Conservation (phyloP, 2,329 filamentous ascomycete species). For the Arthrobotrys entomopaga region DNA sequence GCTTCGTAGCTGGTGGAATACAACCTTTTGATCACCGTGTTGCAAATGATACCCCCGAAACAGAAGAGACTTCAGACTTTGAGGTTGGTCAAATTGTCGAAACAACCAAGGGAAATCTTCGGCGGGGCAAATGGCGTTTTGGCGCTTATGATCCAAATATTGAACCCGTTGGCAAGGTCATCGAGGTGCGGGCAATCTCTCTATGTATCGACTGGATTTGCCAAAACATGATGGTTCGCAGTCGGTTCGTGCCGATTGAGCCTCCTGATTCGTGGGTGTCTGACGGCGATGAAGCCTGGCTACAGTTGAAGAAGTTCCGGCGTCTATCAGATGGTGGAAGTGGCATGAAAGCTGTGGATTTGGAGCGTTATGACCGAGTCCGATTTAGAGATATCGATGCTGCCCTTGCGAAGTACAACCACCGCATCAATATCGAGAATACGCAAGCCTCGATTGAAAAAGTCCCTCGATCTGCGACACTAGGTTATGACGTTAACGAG, state of each 20-base stretch:
- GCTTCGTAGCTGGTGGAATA: constrained; percentile 18
- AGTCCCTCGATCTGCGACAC: constrained; percentile 65
- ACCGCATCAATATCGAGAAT: constrained; percentile 58
- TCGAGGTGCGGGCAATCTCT: constrained; percentile 65
- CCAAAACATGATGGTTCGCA: constrained; percentile 61
- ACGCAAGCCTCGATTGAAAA: constrained; percentile 63
- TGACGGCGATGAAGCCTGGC: constrained; percentile 62
- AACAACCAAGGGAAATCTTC: constrained; percentile 67
- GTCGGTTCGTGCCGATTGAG: constrained; percentile 60
- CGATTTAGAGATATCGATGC: constrained; percentile 67
- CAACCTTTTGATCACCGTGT: constrained; percentile 5
- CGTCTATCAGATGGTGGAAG: constrained; percentile 60
- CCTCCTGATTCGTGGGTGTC: constrained; percentile 62
- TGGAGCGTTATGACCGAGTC: constrained; percentile 63
- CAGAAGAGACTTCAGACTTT: constrained; percentile 62
- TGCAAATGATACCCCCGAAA: constrained; percentile 25
- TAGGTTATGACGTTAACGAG: constrained; percentile 71
- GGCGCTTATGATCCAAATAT: constrained; percentile 67
- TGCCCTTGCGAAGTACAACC: constrained; percentile 67
- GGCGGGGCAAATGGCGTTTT: constrained; percentile 67
- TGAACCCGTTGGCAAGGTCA: constrained; percentile 66
- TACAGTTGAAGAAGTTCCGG: constrained; percentile 61
- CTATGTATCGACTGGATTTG: constrained; percentile 68
- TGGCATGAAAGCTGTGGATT: constrained; percentile 57
- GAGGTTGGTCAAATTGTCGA: constrained; percentile 65